Percentiles rank a stretch among this genome's conserved stretches.
Conservation (phyloP, 129 eudicot genomes). For the Calendula officinalis region DNA sequence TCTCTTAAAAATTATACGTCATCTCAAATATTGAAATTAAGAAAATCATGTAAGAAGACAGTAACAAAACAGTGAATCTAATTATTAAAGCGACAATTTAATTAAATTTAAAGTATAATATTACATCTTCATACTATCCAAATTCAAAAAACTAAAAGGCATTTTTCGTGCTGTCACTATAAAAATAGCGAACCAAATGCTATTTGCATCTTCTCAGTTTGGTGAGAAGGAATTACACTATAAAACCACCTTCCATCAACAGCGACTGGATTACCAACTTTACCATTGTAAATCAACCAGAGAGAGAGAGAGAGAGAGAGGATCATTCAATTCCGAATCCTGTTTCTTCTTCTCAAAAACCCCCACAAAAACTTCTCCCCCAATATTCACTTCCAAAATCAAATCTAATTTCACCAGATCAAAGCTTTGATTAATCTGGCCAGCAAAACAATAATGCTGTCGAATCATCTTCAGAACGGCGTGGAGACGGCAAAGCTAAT, state of each 20-base stretch:
- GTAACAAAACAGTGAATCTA: no score
- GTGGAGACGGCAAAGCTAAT: constrained; percentile 71
- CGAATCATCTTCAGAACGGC: constrained; percentile 85
- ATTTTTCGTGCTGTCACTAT: no score
- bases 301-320: background rate
- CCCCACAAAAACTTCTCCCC: constrained; percentile 10
- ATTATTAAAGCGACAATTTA: no score
- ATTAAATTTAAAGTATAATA: no score
- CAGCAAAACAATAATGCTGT: constrained; percentile 38
- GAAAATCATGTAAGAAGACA: no score
- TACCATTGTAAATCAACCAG: constrained; percentile 14
- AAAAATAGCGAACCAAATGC: no score
- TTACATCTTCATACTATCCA: no score
- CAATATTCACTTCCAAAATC: background rate
- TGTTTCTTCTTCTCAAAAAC: constrained; percentile 17
- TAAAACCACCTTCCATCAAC: constrained; percentile 32
- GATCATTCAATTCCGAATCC: constrained; percentile 11
- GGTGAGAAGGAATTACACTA: no score
- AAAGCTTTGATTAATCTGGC: constrained; percentile 11
- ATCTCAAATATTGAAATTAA: no score
- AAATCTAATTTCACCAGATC: constrained; percentile 5
- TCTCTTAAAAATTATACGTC: no score
- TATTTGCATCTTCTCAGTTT: no score
- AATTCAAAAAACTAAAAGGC: no score
- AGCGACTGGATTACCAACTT: constrained; percentile 9